Conservation (phyloP, 306 rosid species). For the Trichosanthes truncata region DNA sequence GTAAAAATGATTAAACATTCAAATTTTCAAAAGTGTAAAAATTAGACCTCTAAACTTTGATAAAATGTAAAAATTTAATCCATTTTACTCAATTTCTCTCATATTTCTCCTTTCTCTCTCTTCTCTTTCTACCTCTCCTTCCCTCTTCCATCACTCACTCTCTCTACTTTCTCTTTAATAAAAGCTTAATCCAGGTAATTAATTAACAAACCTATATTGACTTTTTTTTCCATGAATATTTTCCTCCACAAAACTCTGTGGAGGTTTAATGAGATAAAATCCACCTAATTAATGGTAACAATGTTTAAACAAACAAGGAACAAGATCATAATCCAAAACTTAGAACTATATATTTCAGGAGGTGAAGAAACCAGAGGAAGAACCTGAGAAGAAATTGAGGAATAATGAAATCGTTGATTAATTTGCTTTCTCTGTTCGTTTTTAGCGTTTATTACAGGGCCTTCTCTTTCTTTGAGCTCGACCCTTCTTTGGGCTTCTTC, state of each 20-base stretch:
- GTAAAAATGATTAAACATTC: too few species aligned
- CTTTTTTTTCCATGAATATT: neutral
- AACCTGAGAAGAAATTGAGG: slow-evolving; percentile 64
- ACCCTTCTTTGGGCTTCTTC: slow-evolving; percentile 53
- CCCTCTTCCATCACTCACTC: too few species aligned
- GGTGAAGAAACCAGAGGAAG: slow-evolving; percentile 68
- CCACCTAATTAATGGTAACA: neutral
- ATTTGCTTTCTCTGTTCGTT: slow-evolving; percentile 26
- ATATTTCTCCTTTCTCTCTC: too few species aligned
- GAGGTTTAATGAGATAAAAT: neutral
- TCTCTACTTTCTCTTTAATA: too few species aligned
- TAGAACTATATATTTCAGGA: slow-evolving; percentile 15
- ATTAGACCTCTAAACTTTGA: too few species aligned
- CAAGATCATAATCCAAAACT: neutral
- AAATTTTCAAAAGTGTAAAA: too few species aligned
- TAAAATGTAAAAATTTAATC: too few species aligned
- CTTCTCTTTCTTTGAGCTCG: slow-evolving; percentile 24
- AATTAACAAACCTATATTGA: neutral
- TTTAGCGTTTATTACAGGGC: slow-evolving; percentile 2
- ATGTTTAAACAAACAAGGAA: neutral
- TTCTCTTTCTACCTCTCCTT: too few species aligned
- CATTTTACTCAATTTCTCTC: too few species aligned
- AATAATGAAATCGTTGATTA: slow-evolving; percentile 24
- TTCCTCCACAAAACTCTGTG: neutral
- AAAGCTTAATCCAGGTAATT: neutral